These are phyloP conservation scores for Phylloporus rhodoxanthus DNA, from an alignment of 768 basidiomycete species.

Conservation along the genomic window DNA sequence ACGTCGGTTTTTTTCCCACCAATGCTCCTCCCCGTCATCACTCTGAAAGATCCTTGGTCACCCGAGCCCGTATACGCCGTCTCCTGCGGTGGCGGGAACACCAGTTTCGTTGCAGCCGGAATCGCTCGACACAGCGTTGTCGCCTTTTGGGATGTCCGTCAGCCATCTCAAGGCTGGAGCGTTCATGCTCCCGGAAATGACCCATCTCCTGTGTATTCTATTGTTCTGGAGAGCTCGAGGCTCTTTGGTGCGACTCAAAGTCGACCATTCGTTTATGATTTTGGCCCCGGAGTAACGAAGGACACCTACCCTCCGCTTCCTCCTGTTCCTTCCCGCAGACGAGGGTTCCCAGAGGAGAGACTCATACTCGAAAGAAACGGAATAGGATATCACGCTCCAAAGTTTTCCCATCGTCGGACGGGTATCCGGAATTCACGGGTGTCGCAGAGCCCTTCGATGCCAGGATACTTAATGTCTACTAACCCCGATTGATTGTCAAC, in stretches of 20 bases:
- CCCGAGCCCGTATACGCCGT: slow-evolving; percentile 72
- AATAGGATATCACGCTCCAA: slow-evolving; percentile 48
- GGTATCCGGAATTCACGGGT: not conserved
- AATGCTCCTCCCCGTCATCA: slow-evolving; percentile 52
- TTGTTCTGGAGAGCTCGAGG: slow-evolving; percentile 71
- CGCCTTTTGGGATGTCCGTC: slow-evolving; percentile 77
- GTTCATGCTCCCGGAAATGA: slow-evolving; percentile 79
- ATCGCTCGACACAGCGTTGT: slow-evolving; percentile 72
- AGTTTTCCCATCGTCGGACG: slow-evolving; percentile 34
- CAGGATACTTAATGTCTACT: not conserved
- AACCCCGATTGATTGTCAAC: not conserved
- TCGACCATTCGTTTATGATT: slow-evolving; percentile 74
- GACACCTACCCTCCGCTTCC: slow-evolving; percentile 48
- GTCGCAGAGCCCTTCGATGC: not conserved
- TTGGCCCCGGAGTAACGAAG: slow-evolving; percentile 55
- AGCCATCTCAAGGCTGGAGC: slow-evolving; percentile 60
- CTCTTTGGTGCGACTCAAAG: slow-evolving; percentile 75
- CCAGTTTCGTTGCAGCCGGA: slow-evolving; percentile 66
- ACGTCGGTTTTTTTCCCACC: slow-evolving; percentile 19
- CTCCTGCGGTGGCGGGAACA: slow-evolving; percentile 65
- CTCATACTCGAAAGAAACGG: slow-evolving; percentile 34
- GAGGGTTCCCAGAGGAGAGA: slow-evolving; percentile 10
- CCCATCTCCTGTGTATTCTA: slow-evolving; percentile 68
- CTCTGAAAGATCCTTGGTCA: slow-evolving; percentile 61
- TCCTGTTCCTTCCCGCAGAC: slow-evolving; percentile 12